Percentiles rank a stretch among this genome's conserved stretches.
Conservation (phyloP, 2,329 filamentous ascomycete genomes). For the Trichoderma endophyticum region DNA sequence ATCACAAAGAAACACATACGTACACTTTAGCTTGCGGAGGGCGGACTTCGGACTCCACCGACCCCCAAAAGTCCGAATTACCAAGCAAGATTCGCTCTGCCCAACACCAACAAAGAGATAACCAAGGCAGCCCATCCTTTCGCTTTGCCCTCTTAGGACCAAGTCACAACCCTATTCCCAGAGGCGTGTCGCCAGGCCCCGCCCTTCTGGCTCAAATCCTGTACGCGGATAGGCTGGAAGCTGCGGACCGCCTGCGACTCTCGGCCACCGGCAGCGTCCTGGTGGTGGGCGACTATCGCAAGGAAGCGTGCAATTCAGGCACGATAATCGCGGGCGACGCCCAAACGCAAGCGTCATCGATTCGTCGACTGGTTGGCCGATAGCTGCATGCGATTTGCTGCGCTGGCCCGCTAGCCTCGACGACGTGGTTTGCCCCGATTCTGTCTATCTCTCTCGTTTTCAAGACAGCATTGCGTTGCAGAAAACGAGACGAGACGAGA, state of each 20-base stretch:
- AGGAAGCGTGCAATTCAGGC: background rate
- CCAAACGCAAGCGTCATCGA: background rate
- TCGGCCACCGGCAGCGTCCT: background rate
- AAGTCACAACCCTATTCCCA: background rate
- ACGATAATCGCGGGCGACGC: background rate
- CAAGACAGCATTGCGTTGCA: background rate
- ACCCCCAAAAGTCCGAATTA: slow-evolving; percentile 8
- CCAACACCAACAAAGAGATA: background rate
- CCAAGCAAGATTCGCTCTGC: slow-evolving; percentile 10
- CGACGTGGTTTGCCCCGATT: background rate
- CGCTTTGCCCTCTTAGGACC: background rate
- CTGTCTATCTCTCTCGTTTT: background rate
- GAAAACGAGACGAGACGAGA: background rate
- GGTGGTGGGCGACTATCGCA: slow-evolving; percentile 1
- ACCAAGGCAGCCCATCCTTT: background rate
- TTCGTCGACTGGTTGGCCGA: slow-evolving; percentile 13
- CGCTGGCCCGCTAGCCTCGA: background rate
- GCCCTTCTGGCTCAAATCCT: background rate
- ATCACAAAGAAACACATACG: background rate
- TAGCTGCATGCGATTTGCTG: background rate
- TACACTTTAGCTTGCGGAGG: slow-evolving; percentile 8
- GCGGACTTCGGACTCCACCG: slow-evolving; percentile 17
- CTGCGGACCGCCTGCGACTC: background rate
- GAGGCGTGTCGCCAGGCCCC: slow-evolving; percentile 1
- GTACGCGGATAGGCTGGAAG: slow-evolving; percentile 13